A percentile compares a stretch with the other conserved stretches of the same genome.
Evolutionary conservation across 2,329 filamentous ascomycete genomes (phyloP).

Genomic region (Neonectria punicea): DNA sequence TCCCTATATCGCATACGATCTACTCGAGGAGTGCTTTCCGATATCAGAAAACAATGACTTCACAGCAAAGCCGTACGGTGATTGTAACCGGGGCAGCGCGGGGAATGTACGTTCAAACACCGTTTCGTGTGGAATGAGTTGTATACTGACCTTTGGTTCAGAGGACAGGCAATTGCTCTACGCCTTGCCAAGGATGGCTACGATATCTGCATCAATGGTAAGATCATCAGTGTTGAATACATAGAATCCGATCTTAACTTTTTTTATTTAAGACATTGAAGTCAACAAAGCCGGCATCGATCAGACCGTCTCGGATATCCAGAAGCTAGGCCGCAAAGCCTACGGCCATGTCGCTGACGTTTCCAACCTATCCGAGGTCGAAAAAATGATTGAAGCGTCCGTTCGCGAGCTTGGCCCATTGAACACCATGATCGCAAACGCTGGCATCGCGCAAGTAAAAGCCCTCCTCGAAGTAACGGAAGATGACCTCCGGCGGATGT

Average conservation of each 20-base stretch:
- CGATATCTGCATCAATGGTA: conserved; percentile 64
- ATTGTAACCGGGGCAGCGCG: conserved; percentile 22
- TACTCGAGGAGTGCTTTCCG: not conserved
- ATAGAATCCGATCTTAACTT: not conserved
- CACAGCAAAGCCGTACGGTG: conserved; percentile 8
- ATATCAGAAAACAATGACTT: not conserved
- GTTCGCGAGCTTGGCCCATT: conserved; percentile 64
- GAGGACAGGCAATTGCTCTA: conserved; percentile 70
- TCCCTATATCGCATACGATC: not conserved
- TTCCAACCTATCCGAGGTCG: conserved; percentile 63
- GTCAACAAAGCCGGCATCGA: conserved; percentile 55
- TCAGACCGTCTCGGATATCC: conserved; percentile 63
- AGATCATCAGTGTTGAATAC: not conserved
- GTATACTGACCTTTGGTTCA: conserved; percentile 38
- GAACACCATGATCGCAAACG: conserved; percentile 65
- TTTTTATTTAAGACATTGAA: conserved; percentile 10
- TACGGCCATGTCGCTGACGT: conserved; percentile 70
- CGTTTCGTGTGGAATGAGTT: not conserved
- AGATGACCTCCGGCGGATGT: conserved; percentile 67
- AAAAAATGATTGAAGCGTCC: conserved; percentile 59
- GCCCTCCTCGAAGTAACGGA: conserved; percentile 65
- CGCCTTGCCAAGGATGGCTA: conserved; percentile 74
- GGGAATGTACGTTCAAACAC: conserved; percentile 10
- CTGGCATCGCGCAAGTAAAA: conserved; percentile 69
- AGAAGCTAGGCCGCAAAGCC: conserved; percentile 61